Evolutionary conservation across 2,329 filamentous ascomycete species (phyloP), one percentile per base, ranked within the genome.

Genomic region (Aplosporella prunicola): DNA sequence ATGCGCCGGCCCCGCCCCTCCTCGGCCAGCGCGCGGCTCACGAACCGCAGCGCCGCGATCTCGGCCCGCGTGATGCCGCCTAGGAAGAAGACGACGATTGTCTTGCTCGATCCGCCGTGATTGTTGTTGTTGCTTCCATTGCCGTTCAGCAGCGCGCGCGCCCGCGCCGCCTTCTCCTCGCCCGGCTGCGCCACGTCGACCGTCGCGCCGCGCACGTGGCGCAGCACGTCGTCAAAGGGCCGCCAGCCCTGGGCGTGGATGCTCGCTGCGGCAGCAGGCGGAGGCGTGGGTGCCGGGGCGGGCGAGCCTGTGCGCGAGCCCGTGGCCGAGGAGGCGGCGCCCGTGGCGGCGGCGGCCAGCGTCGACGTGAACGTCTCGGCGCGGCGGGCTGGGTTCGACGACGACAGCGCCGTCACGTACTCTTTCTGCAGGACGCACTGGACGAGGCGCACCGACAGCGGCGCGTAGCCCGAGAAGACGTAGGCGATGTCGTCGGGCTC

Each of bases 51-150:
- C 14, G 93, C 91, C 26, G 93, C 87, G 56, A 98, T 89, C 62
- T 98, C 91, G 0, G 91, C 89, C 55, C 93, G 94, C 0, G 87
- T 95, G 39, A 98, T 83, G 2, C 91, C 93, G n/a, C 91, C 91
- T 13, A 98, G 67, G 61, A 96, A 96, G 49, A 96, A 93, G n/a
- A 98, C 80, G 53, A 95, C 84, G 1, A 93, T 81, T 0, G 83
- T 31, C 57, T 51, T 2, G 53, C 55, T 20, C 55, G 53, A 35
- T 78, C 79, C 34, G 76, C 76, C 11, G n/a, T n/a, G n/a, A n/a
- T n/a, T n/a, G 6, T 24, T 17, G 36, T 6, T 10, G 13, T 11
- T 20, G 7, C 10, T 23, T 14, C 74, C 74, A 32, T 69, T 77
- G 1, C 87, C 85, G 31, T 85, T 84, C 25, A 98, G 67, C 17